phyloP scores from a whole-genome alignment of 169 alveolate genomes.

The Sarcocystis neurona region DNA sequence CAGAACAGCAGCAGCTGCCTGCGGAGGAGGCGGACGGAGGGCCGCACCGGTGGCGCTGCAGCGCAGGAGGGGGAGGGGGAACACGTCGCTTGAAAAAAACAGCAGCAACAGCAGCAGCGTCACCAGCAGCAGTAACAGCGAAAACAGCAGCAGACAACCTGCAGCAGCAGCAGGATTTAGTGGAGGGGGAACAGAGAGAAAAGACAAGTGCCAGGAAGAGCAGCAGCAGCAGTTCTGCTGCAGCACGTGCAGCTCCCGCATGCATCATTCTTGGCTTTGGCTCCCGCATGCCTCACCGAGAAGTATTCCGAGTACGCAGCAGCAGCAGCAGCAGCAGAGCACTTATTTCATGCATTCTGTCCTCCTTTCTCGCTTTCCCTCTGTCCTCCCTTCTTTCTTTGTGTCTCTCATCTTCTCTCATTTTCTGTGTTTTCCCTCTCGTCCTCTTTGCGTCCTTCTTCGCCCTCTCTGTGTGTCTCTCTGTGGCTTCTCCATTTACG shows the following conservation, averaged over 20 bases:
- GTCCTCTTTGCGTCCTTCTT: too few relatives aligned
- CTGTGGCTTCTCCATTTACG: too few relatives aligned
- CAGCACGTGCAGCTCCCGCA: constrained; percentile 45
- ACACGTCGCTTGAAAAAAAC: too few relatives aligned
- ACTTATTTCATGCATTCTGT: background rate
- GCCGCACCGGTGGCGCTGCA: too few relatives aligned
- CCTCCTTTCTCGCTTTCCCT: background rate
- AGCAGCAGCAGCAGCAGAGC: background rate
- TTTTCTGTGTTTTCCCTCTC: background rate
- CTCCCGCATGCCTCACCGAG: constrained; percentile 35
- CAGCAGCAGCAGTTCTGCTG: constrained; percentile 42
- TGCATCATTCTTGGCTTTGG: constrained; percentile 40
- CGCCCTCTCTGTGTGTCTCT: too few relatives aligned
- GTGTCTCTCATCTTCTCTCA: background rate
- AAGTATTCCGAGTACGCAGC: background rate
- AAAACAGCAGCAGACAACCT: too few relatives aligned
- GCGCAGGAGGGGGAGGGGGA: too few relatives aligned
- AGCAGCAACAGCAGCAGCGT: too few relatives aligned
- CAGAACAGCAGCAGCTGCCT: too few relatives aligned
- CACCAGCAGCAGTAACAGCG: too few relatives aligned
- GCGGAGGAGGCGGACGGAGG: too few relatives aligned
- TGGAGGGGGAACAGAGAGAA: background rate
- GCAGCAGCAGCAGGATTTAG: too few relatives aligned
- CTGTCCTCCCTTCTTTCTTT: background rate
- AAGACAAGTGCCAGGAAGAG: background rate